Evolutionary conservation across 2,329 filamentous ascomycete genomes (phyloP).

Genomic region (Parastagonospora nodorum): DNA sequence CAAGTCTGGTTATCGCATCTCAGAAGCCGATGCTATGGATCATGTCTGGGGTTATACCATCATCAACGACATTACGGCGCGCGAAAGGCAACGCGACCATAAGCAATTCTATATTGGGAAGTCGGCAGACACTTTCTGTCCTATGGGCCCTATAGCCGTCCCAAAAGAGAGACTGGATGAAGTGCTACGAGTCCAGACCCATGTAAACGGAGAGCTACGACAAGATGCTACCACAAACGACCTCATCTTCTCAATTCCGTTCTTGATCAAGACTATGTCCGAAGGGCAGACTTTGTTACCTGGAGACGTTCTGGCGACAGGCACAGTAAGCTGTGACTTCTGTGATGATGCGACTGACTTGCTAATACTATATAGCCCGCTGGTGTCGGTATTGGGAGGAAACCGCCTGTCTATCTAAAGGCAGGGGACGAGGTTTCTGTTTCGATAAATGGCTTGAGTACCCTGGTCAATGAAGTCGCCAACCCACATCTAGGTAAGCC

Average conservation of each 20-base stretch:
- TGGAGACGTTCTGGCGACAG: constrained; percentile 56
- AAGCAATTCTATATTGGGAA: constrained; percentile 67
- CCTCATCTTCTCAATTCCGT: constrained; percentile 52
- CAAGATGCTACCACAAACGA: constrained; percentile 56
- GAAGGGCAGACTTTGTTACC: constrained; percentile 51
- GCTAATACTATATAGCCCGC: constrained; percentile 49
- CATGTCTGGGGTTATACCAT: constrained; percentile 64
- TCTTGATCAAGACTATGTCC: constrained; percentile 55
- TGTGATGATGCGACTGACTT: constrained; percentile 47
- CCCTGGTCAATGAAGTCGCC: constrained; percentile 41
- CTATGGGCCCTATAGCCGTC: constrained; percentile 61
- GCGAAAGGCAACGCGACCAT: constrained; percentile 46
- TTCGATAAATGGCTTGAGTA: constrained; percentile 32
- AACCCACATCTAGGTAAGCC: constrained; percentile 53
- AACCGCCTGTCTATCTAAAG: constrained; percentile 38
- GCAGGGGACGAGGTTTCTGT: constrained; percentile 30
- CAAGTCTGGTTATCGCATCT: constrained; percentile 52
- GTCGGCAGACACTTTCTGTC: constrained; percentile 61
- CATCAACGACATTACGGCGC: constrained; percentile 46
- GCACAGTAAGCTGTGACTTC: constrained; percentile 55
- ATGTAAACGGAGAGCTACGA: constrained; percentile 53
- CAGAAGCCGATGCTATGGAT: constrained; percentile 53
- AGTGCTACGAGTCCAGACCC: constrained; percentile 51
- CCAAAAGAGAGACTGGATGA: constrained; percentile 52
- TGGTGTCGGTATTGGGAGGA: constrained; percentile 48